phyloP scores from a whole-genome alignment of 2,329 filamentous ascomycete genomes.

The Aspergillus japonicus region DNA sequence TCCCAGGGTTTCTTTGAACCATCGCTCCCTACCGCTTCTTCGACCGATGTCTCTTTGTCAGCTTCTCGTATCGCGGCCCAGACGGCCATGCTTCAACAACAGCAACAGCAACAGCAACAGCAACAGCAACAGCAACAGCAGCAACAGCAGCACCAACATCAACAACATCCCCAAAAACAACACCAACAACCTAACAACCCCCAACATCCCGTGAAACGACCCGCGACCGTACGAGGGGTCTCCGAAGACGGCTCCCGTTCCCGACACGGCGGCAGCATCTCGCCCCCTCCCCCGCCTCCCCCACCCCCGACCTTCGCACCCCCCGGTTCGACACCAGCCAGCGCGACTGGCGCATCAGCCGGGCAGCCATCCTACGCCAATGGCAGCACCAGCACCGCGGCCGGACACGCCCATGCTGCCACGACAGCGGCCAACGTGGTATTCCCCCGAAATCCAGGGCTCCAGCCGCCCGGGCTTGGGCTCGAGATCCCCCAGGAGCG shows the following conservation, averaged over 20 bases:
- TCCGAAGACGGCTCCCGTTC: conserved; percentile 34
- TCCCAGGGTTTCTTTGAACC: conserved; percentile 70
- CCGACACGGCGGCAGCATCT: conserved; percentile 35
- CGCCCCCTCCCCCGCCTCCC: conserved; percentile 33
- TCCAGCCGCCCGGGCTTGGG: conserved; percentile 28
- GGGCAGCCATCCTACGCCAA: conserved; percentile 30
- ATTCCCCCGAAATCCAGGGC: conserved; percentile 54
- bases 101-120: conserved; percentile 42
- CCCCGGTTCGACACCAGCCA: conserved; percentile 14
- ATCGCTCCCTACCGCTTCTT: conserved; percentile 56
- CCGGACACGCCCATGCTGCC: conserved; percentile 54
- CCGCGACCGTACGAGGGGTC: conserved; percentile 50
- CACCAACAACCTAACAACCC: conserved; percentile 28
- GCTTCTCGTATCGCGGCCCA: conserved; percentile 66
- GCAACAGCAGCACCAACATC: conserved; percentile 41
- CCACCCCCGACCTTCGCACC: conserved; percentile 27
- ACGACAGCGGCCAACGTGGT: conserved; percentile 62
- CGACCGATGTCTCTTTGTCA: conserved; percentile 49
- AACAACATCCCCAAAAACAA: conserved; percentile 30
- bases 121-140: conserved; percentile 31
- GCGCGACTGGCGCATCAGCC: conserved; percentile 23
- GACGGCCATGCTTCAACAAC: conserved; percentile 59
- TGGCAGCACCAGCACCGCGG: conserved; percentile 50
- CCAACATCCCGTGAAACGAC: conserved; percentile 52
- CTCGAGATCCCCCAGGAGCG: conserved; percentile 33